phyloP scores from a whole-genome alignment of 2,329 filamentous ascomycete species.

The Alternaria viburni region DNA sequence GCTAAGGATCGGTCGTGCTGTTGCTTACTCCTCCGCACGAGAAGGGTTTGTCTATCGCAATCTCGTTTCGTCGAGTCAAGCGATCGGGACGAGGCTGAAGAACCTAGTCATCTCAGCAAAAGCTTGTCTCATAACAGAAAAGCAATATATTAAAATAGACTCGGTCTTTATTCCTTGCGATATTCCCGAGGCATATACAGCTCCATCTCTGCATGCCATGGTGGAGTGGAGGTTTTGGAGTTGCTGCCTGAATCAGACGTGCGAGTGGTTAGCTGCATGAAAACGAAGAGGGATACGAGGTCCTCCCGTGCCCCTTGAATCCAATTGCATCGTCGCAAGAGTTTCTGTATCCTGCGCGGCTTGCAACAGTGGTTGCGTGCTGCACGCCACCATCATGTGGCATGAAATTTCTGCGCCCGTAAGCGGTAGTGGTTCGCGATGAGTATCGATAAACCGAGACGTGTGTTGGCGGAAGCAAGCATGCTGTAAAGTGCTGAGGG shows the following conservation, averaged over 20 bases:
- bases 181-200: conserved; percentile 5
- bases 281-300: conserved; percentile 15
- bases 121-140: conserved; percentile 9
- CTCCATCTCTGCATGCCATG: not conserved
- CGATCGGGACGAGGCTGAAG: not conserved
- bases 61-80: conserved; percentile 7
- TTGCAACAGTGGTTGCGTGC: not conserved
- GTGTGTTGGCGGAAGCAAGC: conserved; percentile 9
- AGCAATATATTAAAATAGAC: conserved; percentile 10
- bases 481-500: conserved; percentile 1
- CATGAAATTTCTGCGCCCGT: not conserved
- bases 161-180: conserved; percentile 6
- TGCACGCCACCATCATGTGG: not conserved
- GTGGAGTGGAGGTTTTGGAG: conserved; percentile 17
- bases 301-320: conserved; percentile 2
- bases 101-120: conserved; percentile 3
- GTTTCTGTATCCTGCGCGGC: conserved; percentile 11
- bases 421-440: not conserved
- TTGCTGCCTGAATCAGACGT: conserved; percentile 11
- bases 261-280: conserved; percentile 5
- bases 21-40: not conserved
- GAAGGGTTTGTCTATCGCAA: conserved; percentile 3
- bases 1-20: not conserved
- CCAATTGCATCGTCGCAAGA: conserved; percentile 1
- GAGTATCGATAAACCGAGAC: conserved; percentile 4